These are phyloP conservation scores for Oidiodendron maius DNA, from an alignment of 495 filamentous ascomycete genomes.

Conservation along the genomic window DNA sequence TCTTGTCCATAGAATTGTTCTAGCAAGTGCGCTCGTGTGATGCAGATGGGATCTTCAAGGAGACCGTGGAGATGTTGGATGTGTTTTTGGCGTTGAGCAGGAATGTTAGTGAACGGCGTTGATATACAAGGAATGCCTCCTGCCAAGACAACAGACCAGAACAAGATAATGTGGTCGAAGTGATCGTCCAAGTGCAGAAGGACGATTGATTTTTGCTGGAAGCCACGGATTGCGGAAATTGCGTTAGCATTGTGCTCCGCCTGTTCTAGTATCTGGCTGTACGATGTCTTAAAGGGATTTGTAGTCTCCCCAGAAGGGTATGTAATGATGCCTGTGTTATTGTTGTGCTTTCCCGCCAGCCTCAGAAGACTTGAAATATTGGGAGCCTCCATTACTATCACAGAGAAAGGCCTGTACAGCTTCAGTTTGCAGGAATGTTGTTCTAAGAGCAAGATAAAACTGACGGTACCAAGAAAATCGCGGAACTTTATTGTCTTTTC, in stretches of 20 bases:
- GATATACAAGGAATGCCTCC: constrained; percentile 33
- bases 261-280: background rate
- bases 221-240: background rate
- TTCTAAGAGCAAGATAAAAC: too few species aligned
- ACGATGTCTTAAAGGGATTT: background rate
- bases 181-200: constrained; percentile 35
- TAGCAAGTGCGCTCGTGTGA: background rate
- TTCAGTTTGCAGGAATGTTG: too few species aligned
- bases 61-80: constrained; percentile 19
- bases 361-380: background rate
- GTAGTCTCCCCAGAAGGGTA: background rate
- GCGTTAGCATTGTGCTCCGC: background rate
- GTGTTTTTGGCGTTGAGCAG: constrained; percentile 26
- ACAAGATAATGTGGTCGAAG: constrained; percentile 33
- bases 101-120: constrained; percentile 29
- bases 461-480: too few species aligned
- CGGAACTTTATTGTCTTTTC: too few species aligned
- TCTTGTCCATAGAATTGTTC: constrained; percentile 1
- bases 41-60: constrained; percentile 1
- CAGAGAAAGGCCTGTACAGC: background rate
- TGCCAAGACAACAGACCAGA: constrained; percentile 35
- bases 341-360: background rate
- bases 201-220: constrained; percentile 8
- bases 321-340: background rate
- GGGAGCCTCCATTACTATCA: background rate